Evolutionary conservation across 768 basidiomycete genomes (phyloP).

Genomic region (Hysterangium stoloniferum): DNA sequence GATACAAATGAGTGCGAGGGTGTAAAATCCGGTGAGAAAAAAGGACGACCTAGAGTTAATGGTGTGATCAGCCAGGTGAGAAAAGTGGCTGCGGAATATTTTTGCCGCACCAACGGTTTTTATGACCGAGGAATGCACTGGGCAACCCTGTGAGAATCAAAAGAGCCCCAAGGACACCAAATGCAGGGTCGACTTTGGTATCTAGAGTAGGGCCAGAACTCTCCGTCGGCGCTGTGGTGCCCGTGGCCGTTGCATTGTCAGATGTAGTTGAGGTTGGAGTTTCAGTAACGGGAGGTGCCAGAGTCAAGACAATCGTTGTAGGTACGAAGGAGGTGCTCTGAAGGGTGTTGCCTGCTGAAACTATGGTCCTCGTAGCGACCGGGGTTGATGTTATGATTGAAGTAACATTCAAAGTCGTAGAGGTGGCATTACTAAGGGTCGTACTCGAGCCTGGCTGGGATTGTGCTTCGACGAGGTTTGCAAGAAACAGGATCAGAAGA

Average conservation of each 20-base stretch:
- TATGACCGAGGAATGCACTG: slow-evolving; percentile 87
- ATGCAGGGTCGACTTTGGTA: slow-evolving; percentile 78
- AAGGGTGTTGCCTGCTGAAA: slow-evolving; percentile 40
- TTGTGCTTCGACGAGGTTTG: slow-evolving; percentile 33
- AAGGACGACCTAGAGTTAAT: slow-evolving; percentile 68
- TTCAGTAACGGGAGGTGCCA: slow-evolving; percentile 35
- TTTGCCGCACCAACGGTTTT: slow-evolving; percentile 77
- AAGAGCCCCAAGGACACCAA: slow-evolving; percentile 80
- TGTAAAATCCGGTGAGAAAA: slow-evolving; percentile 90
- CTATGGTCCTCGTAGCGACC: slow-evolving; percentile 39
- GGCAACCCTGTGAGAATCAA: slow-evolving; percentile 87
- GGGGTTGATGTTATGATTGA: slow-evolving; percentile 1
- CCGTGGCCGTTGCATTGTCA: slow-evolving; percentile 39
- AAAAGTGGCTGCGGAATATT: slow-evolving; percentile 6
- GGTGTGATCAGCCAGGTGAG: slow-evolving; percentile 11
- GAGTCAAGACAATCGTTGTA: slow-evolving; percentile 55
- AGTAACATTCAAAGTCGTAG: slow-evolving; percentile 28
- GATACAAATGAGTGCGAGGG: slow-evolving; percentile 75
- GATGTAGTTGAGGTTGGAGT: slow-evolving; percentile 34
- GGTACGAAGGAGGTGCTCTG: slow-evolving; percentile 49
- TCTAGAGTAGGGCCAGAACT: slow-evolving; percentile 33
- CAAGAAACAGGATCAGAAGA: slow-evolving; percentile 21
- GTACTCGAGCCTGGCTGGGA: slow-evolving; percentile 19
- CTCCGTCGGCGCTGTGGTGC: slow-evolving; percentile 25
- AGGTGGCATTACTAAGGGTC: slow-evolving; percentile 11